Conservation (phyloP, 371 early-diverging fungal genomes). For the Rhizopus delemar region DNA sequence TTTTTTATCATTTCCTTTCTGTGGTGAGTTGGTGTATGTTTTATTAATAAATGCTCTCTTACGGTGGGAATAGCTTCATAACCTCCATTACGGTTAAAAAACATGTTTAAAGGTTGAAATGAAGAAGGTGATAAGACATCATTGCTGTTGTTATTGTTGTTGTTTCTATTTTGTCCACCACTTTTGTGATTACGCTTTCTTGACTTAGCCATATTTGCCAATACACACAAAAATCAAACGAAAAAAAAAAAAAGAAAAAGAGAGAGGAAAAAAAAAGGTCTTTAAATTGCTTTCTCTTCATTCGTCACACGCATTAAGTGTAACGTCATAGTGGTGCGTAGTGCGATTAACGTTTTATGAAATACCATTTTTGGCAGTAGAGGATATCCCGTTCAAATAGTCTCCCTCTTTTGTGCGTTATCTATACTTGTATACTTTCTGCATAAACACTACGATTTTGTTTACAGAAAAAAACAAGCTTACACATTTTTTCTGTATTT, state of each 20-base stretch:
- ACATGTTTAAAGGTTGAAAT: conserved; percentile 30
- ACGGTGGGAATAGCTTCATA: conserved; percentile 15
- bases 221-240: conserved; percentile 2
- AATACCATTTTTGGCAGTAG: too few species aligned
- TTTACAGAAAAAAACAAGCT: too few species aligned
- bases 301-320: conserved; percentile 4
- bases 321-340: background rate
- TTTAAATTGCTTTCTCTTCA: background rate
- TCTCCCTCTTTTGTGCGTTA: too few species aligned
- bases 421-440: too few species aligned
- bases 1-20: background rate
- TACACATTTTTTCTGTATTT: too few species aligned
- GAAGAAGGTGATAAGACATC: background rate
- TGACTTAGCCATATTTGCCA: conserved; percentile 23
- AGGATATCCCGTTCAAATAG: too few species aligned
- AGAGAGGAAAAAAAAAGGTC: conserved; percentile 4
- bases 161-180: conserved; percentile 2
- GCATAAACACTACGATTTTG: too few species aligned
- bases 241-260: conserved; percentile 2
- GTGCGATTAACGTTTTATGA: too few species aligned
- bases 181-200: conserved; percentile 19
- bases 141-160: background rate
- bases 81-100: conserved; percentile 16
- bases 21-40: background rate
- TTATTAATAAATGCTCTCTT: background rate